Evolutionary conservation across 768 basidiomycete species (phyloP).

Genomic region (Boletus vermiculosoides): DNA sequence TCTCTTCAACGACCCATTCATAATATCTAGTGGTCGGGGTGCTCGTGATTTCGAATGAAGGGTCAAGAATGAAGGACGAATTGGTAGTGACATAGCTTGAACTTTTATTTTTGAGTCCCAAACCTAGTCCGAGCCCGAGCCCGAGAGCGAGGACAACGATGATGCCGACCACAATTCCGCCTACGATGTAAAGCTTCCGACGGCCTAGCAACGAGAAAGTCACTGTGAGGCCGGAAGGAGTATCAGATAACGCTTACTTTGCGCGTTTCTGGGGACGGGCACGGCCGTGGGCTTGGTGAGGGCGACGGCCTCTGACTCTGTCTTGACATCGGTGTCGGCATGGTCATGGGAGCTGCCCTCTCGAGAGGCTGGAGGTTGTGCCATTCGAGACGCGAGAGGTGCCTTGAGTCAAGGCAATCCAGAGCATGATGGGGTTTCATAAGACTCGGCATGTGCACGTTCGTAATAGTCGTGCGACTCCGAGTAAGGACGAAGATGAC

Average conservation of each 20-base stretch:
- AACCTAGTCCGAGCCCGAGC: constrained; percentile 31
- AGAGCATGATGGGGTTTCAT: too few species aligned
- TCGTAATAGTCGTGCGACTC: constrained; percentile 6
- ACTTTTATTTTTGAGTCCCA: constrained; percentile 25
- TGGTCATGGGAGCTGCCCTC: constrained; percentile 7
- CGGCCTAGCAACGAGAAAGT: constrained; percentile 12
- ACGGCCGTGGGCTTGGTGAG: background rate
- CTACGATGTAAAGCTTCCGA: constrained; percentile 20
- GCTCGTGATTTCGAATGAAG: constrained; percentile 25
- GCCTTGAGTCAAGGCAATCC: background rate
- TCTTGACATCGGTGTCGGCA: background rate
- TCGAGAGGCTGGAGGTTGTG: background rate
- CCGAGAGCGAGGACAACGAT: constrained; percentile 22
- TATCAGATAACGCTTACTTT: constrained; percentile 9
- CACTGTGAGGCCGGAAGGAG: background rate
- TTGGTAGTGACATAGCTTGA: constrained; percentile 22
- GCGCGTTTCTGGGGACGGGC: background rate
- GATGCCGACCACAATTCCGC: constrained; percentile 9
- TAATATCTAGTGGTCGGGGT: constrained; percentile 42
- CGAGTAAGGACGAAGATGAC: background rate
- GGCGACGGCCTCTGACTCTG: constrained; percentile 1
- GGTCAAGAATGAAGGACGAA: constrained; percentile 31
- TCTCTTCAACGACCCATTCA: constrained; percentile 41
- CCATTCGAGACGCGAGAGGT: constrained; percentile 8
- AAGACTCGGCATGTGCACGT: constrained; percentile 5